Percentiles rank a stretch among this genome's conserved stretches.
phyloP scores from a whole-genome alignment of 2,329 filamentous ascomycete species.

The Ambrosiella xylebori region DNA sequence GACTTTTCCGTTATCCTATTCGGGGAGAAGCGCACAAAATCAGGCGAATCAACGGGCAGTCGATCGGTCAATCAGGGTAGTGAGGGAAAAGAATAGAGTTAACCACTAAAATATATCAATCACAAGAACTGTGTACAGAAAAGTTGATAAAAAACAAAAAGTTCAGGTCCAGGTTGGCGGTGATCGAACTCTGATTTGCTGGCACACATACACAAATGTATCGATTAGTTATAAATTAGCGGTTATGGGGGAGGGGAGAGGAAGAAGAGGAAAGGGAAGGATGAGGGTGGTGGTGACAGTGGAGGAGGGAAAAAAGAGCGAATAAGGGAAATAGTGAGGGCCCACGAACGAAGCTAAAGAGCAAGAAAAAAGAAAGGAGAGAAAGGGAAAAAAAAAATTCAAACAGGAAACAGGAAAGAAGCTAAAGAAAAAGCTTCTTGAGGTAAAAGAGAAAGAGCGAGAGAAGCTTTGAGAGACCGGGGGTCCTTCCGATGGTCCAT shows the following conservation, averaged over 20 bases:
- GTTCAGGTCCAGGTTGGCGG: too few species aligned
- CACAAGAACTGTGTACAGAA: too few species aligned
- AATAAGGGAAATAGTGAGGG: background rate
- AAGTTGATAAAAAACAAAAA: too few species aligned
- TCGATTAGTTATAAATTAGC: too few species aligned
- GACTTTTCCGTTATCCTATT: background rate
- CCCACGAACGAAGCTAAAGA: background rate
- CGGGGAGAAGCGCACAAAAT: background rate
- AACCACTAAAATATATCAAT: too few species aligned
- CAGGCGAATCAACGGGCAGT: background rate
- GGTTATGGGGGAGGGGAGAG: too few species aligned
- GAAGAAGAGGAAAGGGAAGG: too few species aligned
- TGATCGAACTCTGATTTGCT: too few species aligned
- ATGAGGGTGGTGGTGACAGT: background rate
- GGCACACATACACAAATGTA: too few species aligned
- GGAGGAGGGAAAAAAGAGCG: background rate
- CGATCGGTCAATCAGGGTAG: background rate
- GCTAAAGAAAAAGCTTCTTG: background rate
- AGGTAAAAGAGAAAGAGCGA: too few species aligned
- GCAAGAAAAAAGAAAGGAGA: background rate
- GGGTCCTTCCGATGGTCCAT: too few species aligned
- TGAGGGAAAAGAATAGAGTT: background rate
- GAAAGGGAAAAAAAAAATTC: constrained; percentile 2
- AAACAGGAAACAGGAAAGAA: background rate
- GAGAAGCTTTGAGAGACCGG: too few species aligned